These are phyloP conservation scores for Apiospora arundinis DNA, from an alignment of 2,329 filamentous ascomycete species.

Conservation along the genomic window DNA sequence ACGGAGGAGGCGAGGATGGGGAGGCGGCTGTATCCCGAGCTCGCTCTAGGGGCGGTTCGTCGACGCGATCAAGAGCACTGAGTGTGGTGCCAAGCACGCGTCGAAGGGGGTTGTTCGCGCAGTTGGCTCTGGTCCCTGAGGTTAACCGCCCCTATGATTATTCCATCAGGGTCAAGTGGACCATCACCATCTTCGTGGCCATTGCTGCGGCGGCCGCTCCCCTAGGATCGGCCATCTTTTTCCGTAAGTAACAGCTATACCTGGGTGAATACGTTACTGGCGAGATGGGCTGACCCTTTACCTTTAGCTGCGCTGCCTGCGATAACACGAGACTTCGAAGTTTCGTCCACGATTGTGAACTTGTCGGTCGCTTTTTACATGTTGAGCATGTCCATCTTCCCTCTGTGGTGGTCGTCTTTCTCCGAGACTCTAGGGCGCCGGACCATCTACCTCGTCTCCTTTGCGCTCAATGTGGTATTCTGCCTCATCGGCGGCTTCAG, in stretches of 20 bases:
- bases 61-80: constrained; percentile 22
- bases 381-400: constrained; percentile 83
- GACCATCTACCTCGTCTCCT: constrained; percentile 80
- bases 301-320: constrained; percentile 70
- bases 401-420: constrained; percentile 86
- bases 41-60: constrained; percentile 21
- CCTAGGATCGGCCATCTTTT: constrained; percentile 83
- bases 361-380: constrained; percentile 81
- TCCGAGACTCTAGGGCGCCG: constrained; percentile 76
- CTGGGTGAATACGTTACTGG: not conserved
- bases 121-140: constrained; percentile 77
- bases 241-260: constrained; percentile 61
- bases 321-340: constrained; percentile 66
- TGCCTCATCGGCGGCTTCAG: constrained; percentile 73
- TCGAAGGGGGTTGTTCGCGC: constrained; percentile 53
- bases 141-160: constrained; percentile 80
- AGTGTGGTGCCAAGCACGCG: constrained; percentile 24
- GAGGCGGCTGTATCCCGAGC: not conserved
- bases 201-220: constrained; percentile 79
- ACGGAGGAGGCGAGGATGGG: not conserved
- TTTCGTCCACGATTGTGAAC: constrained; percentile 72
- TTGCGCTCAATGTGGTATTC: constrained; percentile 74
- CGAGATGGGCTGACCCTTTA: constrained; percentile 25
- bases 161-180: constrained; percentile 78
- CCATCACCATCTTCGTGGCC: constrained; percentile 79